These are phyloP conservation scores for Aegilops longissima DNA, from an alignment of 176 grass and related monocot species.

Conservation along the genomic window DNA sequence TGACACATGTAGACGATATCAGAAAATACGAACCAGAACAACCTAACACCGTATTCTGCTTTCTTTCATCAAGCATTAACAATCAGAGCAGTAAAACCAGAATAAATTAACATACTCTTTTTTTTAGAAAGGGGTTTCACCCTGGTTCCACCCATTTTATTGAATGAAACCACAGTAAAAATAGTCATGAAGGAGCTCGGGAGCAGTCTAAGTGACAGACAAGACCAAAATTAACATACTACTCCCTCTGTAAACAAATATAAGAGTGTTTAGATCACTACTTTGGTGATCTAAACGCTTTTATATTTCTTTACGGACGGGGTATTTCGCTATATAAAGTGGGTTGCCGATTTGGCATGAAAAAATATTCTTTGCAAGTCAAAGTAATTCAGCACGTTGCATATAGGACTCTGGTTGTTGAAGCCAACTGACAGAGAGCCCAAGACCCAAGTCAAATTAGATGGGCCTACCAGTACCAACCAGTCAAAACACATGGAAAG, in stretches of 20 bases:
- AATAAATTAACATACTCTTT: neutral
- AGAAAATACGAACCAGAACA: neutral
- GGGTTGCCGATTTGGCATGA: neutral
- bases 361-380: neutral
- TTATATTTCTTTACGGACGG: too few species aligned
- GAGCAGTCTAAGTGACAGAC: too few species aligned
- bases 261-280: too few species aligned
- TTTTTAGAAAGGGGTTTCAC: too few species aligned
- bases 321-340: neutral
- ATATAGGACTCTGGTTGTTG: neutral
- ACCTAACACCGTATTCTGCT: too few species aligned
- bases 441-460: slow-evolving; percentile 20
- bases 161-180: too few species aligned
- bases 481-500: slow-evolving; percentile 23
- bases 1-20: neutral
- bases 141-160: too few species aligned
- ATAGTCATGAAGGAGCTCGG: too few species aligned
- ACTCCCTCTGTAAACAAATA: too few species aligned
- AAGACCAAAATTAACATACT: too few species aligned
- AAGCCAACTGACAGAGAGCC: neutral
- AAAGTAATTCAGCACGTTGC: neutral
- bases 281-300: too few species aligned
- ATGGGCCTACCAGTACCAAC: slow-evolving; percentile 35
- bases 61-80: neutral
- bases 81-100: neutral